These are phyloP conservation scores for Salix brachista DNA, from an alignment of 345 rosid species.

Conservation along the genomic window DNA sequence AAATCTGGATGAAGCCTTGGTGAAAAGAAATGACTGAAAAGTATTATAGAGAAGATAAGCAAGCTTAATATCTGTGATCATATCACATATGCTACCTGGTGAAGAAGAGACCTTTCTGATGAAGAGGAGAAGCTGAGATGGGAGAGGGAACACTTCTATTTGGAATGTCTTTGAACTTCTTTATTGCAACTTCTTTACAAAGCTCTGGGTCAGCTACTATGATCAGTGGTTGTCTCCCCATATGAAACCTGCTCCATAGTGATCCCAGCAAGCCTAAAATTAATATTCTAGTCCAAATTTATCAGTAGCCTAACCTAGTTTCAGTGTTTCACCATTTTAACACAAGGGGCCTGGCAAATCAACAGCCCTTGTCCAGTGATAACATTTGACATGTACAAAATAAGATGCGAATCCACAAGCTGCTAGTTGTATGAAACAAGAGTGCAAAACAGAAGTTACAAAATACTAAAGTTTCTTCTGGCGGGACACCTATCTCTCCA, in stretches of 20 bases:
- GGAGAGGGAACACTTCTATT: slow-evolving; percentile 96
- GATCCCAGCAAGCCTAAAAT: neutral
- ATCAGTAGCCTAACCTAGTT: neutral
- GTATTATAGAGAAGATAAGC: no score
- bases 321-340: neutral
- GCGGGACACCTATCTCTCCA: neutral
- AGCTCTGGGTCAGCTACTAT: slow-evolving; percentile 80
- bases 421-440: neutral
- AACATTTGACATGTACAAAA: neutral
- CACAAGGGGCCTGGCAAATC: neutral
- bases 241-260: slow-evolving; percentile 65
- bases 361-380: neutral
- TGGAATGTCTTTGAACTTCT: slow-evolving; percentile 74
- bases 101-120: slow-evolving; percentile 94
- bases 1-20: neutral
- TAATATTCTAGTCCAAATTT: neutral
- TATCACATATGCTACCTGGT: slow-evolving; percentile 43
- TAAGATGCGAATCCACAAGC: neutral
- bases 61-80: neutral
- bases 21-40: neutral
- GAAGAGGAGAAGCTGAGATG: slow-evolving; percentile 88
- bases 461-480: no score
- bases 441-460: neutral
- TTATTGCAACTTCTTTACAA: slow-evolving; percentile 84
- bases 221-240: slow-evolving; percentile 93